These are phyloP conservation scores for Fusarium robinianum DNA, from an alignment of 2,329 filamentous ascomycete species.

Conservation along the genomic window DNA sequence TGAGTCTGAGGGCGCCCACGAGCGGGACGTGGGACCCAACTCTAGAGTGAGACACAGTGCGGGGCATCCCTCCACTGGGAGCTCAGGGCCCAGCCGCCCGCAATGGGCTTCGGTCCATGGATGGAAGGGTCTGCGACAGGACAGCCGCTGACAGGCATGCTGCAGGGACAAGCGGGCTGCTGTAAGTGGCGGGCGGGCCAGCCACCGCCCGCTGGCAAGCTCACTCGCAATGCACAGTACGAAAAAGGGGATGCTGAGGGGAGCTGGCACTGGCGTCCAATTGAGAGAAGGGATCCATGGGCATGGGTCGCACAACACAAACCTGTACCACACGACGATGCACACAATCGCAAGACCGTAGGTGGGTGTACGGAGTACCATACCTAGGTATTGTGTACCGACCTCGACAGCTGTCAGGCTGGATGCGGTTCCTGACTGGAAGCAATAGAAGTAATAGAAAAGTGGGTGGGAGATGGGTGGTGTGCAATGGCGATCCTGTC, in stretches of 20 bases:
- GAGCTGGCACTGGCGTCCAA: slow-evolving; percentile 6
- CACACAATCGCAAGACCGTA: too few species aligned
- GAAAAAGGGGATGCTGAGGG: slow-evolving; percentile 8
- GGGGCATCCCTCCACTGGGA: too few species aligned
- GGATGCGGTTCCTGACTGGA: slow-evolving; percentile 16
- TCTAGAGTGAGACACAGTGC: slow-evolving; percentile 32
- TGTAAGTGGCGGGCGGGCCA: slow-evolving; percentile 11
- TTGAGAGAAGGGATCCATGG: slow-evolving; percentile 6
- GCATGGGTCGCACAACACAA: slow-evolving; percentile 9
- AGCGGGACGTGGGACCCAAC: slow-evolving; percentile 10
- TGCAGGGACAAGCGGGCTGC: background rate
- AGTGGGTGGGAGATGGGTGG: slow-evolving; percentile 19
- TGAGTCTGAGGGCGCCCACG: slow-evolving; percentile 10
- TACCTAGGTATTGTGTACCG: too few species aligned
- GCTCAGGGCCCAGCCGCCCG: slow-evolving; percentile 7
- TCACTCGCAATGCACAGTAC: slow-evolving; percentile 23
- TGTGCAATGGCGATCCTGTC: too few species aligned
- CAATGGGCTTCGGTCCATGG: background rate
- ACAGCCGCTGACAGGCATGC: slow-evolving; percentile 19
- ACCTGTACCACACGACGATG: too few species aligned
- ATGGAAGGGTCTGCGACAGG: slow-evolving; percentile 7
- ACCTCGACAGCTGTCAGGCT: slow-evolving; percentile 23
- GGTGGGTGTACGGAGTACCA: too few species aligned
- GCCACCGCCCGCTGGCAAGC: slow-evolving; percentile 13
- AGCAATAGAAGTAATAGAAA: slow-evolving; percentile 11